These are phyloP conservation scores for Leishmania major DNA, from an alignment of 208 protist species.

Conservation along the genomic window DNA sequence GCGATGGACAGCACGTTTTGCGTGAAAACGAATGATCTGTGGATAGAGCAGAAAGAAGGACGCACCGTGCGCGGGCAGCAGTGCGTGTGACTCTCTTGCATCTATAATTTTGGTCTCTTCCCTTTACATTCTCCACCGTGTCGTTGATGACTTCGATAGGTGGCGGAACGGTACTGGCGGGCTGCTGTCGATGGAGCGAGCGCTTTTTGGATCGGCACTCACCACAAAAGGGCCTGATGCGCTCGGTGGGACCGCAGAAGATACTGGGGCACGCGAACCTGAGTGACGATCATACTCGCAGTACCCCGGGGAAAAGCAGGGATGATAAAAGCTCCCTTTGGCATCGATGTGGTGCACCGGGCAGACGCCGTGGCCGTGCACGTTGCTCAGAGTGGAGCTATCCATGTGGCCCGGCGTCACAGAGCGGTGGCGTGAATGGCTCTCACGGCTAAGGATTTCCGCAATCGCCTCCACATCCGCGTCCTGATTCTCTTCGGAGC, in stretches of 20 bases:
- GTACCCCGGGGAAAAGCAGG: conserved; percentile 63
- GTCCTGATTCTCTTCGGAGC: conserved; percentile 34
- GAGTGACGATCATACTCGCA: conserved; percentile 14
- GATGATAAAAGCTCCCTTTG: conserved; percentile 61
- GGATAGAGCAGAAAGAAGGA: neutral
- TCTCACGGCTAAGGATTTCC: conserved; percentile 50
- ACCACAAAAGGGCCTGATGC: conserved; percentile 72
- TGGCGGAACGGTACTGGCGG: conserved; percentile 11
- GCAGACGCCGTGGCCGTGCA: conserved; percentile 31
- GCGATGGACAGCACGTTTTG: neutral
- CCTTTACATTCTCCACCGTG: conserved; percentile 21
- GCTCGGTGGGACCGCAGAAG: neutral
- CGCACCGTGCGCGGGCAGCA: neutral
- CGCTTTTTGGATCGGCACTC: conserved; percentile 39
- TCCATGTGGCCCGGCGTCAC: conserved; percentile 5
- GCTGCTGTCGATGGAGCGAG: conserved; percentile 18
- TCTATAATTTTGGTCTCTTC: neutral
- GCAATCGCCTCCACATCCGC: conserved; percentile 51
- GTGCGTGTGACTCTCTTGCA: neutral
- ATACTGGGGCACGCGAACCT: conserved; percentile 1
- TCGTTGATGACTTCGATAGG: conserved; percentile 9
- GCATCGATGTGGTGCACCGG: conserved; percentile 48
- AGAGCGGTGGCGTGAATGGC: conserved; percentile 8
- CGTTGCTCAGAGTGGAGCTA: neutral
- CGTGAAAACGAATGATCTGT: neutral